phyloP scores from a whole-genome alignment of 768 basidiomycete genomes.

The Leucocoprinus leucothites region DNA sequence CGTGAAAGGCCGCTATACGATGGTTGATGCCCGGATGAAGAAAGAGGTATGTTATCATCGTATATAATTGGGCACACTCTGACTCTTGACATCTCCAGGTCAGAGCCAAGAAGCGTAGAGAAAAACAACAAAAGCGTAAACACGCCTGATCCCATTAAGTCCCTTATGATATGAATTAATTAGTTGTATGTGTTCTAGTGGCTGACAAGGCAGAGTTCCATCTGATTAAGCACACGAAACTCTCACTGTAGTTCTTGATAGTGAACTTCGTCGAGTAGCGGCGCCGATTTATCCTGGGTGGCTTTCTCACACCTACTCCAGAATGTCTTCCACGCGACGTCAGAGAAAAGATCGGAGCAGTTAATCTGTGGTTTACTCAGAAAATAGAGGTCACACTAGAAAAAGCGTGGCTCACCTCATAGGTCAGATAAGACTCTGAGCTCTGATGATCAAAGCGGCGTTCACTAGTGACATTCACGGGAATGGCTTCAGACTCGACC shows the following conservation, averaged over 20 bases:
- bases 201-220: not conserved
- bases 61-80: not conserved
- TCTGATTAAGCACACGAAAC: not conserved
- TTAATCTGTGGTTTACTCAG: constrained; percentile 5
- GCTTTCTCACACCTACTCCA: constrained; percentile 17
- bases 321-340: constrained; percentile 15
- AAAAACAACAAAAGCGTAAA: constrained; percentile 63
- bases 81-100: constrained; percentile 39
- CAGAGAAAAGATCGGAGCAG: constrained; percentile 11
- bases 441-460: constrained; percentile 12
- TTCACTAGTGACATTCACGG: constrained; percentile 9
- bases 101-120: constrained; percentile 78
- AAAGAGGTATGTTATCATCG: constrained; percentile 65
- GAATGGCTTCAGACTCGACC: not conserved
- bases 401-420: constrained; percentile 10
- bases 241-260: not conserved
- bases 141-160: constrained; percentile 9
- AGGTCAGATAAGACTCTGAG: constrained; percentile 13
- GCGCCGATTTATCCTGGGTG: not conserved
- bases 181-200: not conserved
- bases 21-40: constrained; percentile 92
- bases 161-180: not conserved
- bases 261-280: not conserved
- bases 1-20: constrained; percentile 90
- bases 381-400: not conserved